A percentile compares a stretch with the other conserved stretches of the same genome.
These are phyloP conservation scores for Fistulifera solaris DNA, from an alignment of 108 stramenopile genomes.

Conservation along the genomic window DNA sequence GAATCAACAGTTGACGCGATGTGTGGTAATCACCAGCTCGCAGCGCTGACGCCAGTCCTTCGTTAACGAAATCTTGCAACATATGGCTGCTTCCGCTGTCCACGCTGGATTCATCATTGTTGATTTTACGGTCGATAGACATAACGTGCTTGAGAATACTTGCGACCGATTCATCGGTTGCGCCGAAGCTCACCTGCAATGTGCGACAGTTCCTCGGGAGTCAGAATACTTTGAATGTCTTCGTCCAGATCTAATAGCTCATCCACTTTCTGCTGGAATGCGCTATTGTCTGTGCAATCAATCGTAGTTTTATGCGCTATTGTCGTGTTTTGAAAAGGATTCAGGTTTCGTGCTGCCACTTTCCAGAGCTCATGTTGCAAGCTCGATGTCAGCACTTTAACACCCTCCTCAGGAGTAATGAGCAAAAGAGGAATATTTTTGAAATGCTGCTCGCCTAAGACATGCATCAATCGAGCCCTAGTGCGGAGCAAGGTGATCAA, in stretches of 20 bases:
- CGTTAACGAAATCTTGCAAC: slow-evolving; percentile 84
- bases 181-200: slow-evolving; percentile 82
- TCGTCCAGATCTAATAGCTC: slow-evolving; percentile 77
- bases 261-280: slow-evolving; percentile 72
- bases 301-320: slow-evolving; percentile 66
- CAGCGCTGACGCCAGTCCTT: slow-evolving; percentile 72
- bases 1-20: slow-evolving; percentile 70
- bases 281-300: slow-evolving; percentile 45
- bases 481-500: slow-evolving; percentile 72
- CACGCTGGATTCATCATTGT: slow-evolving; percentile 11
- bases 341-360: slow-evolving; percentile 59
- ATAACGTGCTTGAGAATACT: slow-evolving; percentile 66
- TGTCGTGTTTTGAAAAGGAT: slow-evolving; percentile 77
- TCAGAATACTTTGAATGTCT: slow-evolving; percentile 47
- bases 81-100: slow-evolving; percentile 28
- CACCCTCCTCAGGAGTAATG: slow-evolving; percentile 61
- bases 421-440: slow-evolving; percentile 61
- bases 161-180: slow-evolving; percentile 78
- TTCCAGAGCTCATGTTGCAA: slow-evolving; percentile 62
- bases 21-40: slow-evolving; percentile 79
- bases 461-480: slow-evolving; percentile 46
- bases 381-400: slow-evolving; percentile 60
- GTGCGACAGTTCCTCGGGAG: slow-evolving; percentile 46
- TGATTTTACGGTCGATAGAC: slow-evolving; percentile 40
- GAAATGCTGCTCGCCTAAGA: slow-evolving; percentile 45